Percentiles rank a stretch among this genome's conserved stretches.
Conservation (phyloP, 1,284 basidiomycete species). For the Grifola frondosa region DNA sequence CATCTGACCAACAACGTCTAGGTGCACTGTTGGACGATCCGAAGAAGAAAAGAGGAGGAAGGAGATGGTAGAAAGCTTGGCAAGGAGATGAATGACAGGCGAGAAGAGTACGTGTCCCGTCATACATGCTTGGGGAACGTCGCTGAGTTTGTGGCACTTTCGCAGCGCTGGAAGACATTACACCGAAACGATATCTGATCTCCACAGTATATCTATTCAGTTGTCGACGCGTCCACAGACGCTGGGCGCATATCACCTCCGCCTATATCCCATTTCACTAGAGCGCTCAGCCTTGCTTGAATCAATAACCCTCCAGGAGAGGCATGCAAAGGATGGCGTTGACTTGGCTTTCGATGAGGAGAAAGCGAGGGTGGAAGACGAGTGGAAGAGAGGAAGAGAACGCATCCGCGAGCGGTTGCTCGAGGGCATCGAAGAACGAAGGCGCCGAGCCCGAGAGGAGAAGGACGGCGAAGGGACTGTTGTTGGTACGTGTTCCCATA, state of each 20-base stretch:
- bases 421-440: constrained; percentile 80
- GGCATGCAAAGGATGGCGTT: constrained; percentile 57
- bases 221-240: constrained; percentile 66
- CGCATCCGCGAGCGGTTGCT: constrained; percentile 69
- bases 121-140: constrained; percentile 8
- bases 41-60: constrained; percentile 63
- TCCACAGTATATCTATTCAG: constrained; percentile 56
- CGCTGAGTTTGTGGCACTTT: constrained; percentile 1
- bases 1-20: constrained; percentile 3
- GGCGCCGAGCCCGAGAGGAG: constrained; percentile 73
- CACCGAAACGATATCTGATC: constrained; percentile 51
- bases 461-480: constrained; percentile 76
- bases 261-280: constrained; percentile 67
- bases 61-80: constrained; percentile 66
- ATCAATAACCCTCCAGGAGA: constrained; percentile 63
- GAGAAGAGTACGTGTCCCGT: constrained; percentile 65
- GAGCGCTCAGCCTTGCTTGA: constrained; percentile 72
- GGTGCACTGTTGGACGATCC: constrained; percentile 36
- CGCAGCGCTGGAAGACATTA: constrained; percentile 48
- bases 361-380: constrained; percentile 71
- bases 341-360: constrained; percentile 76
- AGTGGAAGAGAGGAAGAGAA: constrained; percentile 71
- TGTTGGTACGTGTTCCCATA: constrained; percentile 50
- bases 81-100: constrained; percentile 67
- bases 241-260: constrained; percentile 61